Evolutionary conservation across 78 protist genomes (phyloP), one percentile per base, ranked within the genome.

Genomic region (Guillardia theta): DNA sequence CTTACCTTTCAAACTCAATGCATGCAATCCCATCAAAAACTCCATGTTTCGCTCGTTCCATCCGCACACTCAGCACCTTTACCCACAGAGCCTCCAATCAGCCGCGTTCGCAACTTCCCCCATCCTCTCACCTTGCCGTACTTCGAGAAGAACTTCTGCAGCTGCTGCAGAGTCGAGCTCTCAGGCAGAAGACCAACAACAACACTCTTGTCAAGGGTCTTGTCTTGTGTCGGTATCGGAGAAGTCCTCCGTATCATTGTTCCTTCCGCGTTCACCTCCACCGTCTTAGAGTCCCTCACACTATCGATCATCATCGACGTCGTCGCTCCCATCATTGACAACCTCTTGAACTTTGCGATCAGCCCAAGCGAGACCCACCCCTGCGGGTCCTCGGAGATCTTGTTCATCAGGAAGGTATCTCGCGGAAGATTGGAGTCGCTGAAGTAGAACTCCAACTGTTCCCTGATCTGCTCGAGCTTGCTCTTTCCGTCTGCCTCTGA

Each of bases 371-470:
- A 18, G 30, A 78, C 90, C 90, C 90, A 78, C 12, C 90, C 90
- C 9, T 78, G 53, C 21, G 18, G 18, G 15, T 0, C 44, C 6
- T 78, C 48, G 53, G 39, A 44, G 18, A 30, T 43, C 90, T 43
- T 37, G 43, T 30, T 5, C 33, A 88, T 10, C 4, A 88, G 2
- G 64, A 88, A 88, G 46, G 46, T 88, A 18, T 88, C 93, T 41
- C n/a, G 46, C 76, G 93, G 93, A 12, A 88, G 62, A 41, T 88
- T 88, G 41, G 93, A 45, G 64, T 88, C 93, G 4, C 76, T 48
- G 9, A 88, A 88, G 43, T 88, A 88, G 39, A 88, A 88, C 93
- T 88, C 93, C 15, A 88, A 18, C 64, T 88, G 93, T n/a, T 78
- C 44, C 24, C 44, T 78, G 50, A 78, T 36, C 48, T n/a, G n/a